Percentiles rank a stretch among this genome's conserved stretches.
phyloP scores from a whole-genome alignment of 2,329 filamentous ascomycete genomes.

The Blumeriella jaapii region DNA sequence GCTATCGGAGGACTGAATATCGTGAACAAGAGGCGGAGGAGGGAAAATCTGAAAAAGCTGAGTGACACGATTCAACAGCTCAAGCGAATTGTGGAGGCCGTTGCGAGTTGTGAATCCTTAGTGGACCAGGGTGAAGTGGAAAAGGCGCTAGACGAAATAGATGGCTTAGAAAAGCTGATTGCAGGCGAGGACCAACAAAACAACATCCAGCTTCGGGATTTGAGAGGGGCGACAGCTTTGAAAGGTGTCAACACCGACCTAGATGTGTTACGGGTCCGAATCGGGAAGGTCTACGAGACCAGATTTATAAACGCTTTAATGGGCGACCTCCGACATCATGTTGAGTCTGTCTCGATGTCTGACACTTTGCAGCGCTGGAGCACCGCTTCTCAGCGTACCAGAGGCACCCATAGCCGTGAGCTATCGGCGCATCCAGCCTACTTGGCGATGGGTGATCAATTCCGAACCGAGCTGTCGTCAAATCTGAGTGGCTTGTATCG shows the following conservation, averaged over 20 bases:
- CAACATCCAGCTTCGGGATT: constrained; percentile 43
- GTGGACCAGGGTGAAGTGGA: constrained; percentile 80
- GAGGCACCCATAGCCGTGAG: constrained; percentile 54
- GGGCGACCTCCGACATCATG: constrained; percentile 68
- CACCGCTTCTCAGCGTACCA: constrained; percentile 58
- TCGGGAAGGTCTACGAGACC: constrained; percentile 77
- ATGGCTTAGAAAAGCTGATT: constrained; percentile 68
- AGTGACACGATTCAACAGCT: constrained; percentile 77
- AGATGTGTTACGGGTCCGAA: constrained; percentile 60
- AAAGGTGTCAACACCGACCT: constrained; percentile 72
- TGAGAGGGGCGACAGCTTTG: constrained; percentile 67
- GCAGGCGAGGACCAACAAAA: constrained; percentile 46
- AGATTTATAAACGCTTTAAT: constrained; percentile 71
- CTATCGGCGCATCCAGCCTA: constrained; percentile 68
- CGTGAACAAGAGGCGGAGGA: constrained; percentile 67
- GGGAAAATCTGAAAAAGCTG: constrained; percentile 75
- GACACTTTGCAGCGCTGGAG: constrained; percentile 81
- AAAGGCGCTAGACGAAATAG: constrained; percentile 65
- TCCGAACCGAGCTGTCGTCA: constrained; percentile 53
- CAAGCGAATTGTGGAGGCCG: constrained; percentile 51
- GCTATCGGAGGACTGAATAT: constrained; percentile 76
- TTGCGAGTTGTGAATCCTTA: constrained; percentile 60
- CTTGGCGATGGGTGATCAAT: constrained; percentile 43
- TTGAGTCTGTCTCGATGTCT: constrained; percentile 56
- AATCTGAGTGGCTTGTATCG: constrained; percentile 67